Conservation (phyloP, 441 rosid species). For the Flueggea neowawraea region DNA sequence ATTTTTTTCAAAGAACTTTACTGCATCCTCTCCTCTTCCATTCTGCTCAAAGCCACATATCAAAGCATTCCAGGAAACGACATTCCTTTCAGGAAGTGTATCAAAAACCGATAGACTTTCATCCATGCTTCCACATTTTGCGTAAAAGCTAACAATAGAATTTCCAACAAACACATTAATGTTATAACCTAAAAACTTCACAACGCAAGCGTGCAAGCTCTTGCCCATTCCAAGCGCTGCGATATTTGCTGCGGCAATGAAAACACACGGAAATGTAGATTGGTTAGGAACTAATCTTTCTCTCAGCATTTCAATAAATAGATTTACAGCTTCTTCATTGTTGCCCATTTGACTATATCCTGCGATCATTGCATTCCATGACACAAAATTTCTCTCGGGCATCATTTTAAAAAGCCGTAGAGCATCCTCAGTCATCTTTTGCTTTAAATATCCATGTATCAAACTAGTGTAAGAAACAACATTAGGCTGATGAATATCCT, state of each 20-base stretch:
- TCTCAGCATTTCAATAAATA: conserved; percentile 63
- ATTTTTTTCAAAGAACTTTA: conserved; percentile 44
- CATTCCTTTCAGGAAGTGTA: conserved; percentile 32
- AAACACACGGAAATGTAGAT: conserved; percentile 52
- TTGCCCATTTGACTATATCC: conserved; percentile 73
- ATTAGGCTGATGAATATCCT: conserved; percentile 54
- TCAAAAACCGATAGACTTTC: conserved; percentile 54
- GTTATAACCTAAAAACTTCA: conserved; percentile 44
- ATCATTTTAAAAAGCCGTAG: conserved; percentile 38
- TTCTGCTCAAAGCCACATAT: conserved; percentile 80
- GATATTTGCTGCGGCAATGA: conserved; percentile 60
- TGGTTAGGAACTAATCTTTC: conserved; percentile 52
- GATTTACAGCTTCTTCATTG: conserved; percentile 72
- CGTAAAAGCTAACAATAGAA: conserved; percentile 69
- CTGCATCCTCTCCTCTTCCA: conserved; percentile 70
- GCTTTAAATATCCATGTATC: conserved; percentile 61
- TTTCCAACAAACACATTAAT: conserved; percentile 46
- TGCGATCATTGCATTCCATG: conserved; percentile 78
- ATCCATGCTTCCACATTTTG: conserved; percentile 78
- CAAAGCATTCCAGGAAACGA: conserved; percentile 74
- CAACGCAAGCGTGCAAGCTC: conserved; percentile 63
- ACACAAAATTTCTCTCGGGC: conserved; percentile 64
- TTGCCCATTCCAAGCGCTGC: conserved; percentile 63
- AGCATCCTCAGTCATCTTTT: conserved; percentile 41
- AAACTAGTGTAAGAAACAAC: conserved; percentile 67